These are phyloP conservation scores for Tolypocladium ovalisporum DNA, from an alignment of 2,329 filamentous ascomycete genomes.

Conservation along the genomic window DNA sequence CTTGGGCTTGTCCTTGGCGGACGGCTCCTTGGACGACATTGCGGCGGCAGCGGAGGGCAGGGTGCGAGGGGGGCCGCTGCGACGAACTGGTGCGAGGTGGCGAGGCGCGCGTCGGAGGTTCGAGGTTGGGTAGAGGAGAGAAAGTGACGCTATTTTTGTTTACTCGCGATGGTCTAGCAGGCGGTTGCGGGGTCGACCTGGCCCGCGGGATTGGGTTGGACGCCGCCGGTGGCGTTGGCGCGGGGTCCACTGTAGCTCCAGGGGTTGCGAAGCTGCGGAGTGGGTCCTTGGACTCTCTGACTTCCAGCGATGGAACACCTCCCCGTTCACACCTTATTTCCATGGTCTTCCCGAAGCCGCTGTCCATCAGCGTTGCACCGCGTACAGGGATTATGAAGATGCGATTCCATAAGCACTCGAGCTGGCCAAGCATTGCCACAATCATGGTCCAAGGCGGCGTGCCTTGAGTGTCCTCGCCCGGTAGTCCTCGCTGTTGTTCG, in stretches of 20 bases:
- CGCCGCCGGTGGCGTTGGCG: neutral
- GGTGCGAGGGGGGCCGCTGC: neutral
- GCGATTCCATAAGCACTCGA: too few relatives aligned
- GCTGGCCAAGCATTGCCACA: too few relatives aligned
- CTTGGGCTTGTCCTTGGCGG: constrained; percentile 11
- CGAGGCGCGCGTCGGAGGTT: neutral
- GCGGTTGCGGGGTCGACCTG: neutral
- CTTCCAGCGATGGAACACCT: neutral
- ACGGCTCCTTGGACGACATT: constrained; percentile 20
- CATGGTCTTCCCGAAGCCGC: too few relatives aligned
- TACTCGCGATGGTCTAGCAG: neutral
- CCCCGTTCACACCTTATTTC: too few relatives aligned
- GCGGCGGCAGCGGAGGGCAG: neutral
- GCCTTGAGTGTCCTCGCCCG: too few relatives aligned
- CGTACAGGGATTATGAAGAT: too few relatives aligned
- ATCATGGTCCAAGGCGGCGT: too few relatives aligned
- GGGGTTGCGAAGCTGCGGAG: neutral
- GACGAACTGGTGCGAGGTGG: neutral
- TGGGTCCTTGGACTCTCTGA: neutral
- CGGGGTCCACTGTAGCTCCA: neutral
- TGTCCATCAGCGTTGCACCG: too few relatives aligned
- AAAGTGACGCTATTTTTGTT: neutral
- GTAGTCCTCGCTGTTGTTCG: too few relatives aligned
- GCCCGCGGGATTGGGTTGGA: neutral
- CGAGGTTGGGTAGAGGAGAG: neutral